Conservation (phyloP, 2,329 filamentous ascomycete species). For the Fusarium subtropicale region DNA sequence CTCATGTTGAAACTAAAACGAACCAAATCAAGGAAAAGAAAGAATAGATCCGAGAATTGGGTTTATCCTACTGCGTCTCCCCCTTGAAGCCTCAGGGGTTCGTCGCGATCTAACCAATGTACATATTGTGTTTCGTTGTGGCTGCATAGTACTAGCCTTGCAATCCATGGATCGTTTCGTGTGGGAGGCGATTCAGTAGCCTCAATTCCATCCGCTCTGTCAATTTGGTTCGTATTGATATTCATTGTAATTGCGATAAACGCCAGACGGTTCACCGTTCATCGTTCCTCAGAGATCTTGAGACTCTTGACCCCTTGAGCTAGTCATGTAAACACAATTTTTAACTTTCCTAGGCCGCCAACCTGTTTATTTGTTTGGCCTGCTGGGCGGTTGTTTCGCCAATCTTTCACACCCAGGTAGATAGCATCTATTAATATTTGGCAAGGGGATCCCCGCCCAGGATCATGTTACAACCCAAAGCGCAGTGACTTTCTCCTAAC, state of each 20-base stretch:
- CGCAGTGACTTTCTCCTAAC: neutral
- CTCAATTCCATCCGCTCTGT: slow-evolving; percentile 38
- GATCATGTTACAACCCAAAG: neutral
- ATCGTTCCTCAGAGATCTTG: neutral
- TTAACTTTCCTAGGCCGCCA: neutral
- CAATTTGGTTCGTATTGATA: slow-evolving; percentile 1
- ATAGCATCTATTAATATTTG: slow-evolving; percentile 3
- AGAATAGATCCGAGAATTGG: neutral
- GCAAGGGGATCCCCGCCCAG: slow-evolving; percentile 10
- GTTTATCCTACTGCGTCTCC: neutral
- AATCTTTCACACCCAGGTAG: slow-evolving; percentile 3
- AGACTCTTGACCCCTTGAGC: neutral
- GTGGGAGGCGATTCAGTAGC: slow-evolving; percentile 37
- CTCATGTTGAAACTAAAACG: neutral
- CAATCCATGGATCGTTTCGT: slow-evolving; percentile 37
- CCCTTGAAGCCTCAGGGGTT: slow-evolving; percentile 28
- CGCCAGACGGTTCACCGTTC: slow-evolving; percentile 4
- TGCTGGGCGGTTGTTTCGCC: slow-evolving; percentile 4
- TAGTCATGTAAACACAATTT: neutral
- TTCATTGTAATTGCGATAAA: slow-evolving; percentile 20
- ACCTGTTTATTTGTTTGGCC: neutral
- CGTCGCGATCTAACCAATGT: slow-evolving; percentile 34
- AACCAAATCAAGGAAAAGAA: neutral
- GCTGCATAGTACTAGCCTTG: slow-evolving; percentile 17
- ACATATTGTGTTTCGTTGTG: slow-evolving; percentile 13